Evolutionary conservation across 78 protist species (phyloP).

Genomic region (Isochrysis galbana): DNA sequence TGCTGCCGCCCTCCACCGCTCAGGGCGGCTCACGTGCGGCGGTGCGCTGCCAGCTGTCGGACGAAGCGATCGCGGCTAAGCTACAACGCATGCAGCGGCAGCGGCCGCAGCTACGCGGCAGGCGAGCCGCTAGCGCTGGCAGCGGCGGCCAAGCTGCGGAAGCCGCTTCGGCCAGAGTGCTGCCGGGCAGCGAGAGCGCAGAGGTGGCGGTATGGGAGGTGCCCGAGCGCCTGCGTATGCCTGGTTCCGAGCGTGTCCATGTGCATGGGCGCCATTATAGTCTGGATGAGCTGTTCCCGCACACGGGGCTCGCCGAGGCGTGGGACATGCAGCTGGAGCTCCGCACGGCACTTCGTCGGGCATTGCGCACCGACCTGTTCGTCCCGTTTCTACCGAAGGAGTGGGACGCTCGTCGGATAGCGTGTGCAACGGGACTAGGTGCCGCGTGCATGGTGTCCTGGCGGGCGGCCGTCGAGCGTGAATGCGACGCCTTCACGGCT

Average conservation of each 20-base stretch:
- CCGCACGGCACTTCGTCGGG: background rate
- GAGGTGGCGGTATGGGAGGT: conserved; percentile 7
- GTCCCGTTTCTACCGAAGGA: background rate
- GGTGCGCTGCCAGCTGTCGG: too few species aligned
- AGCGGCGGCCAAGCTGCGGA: too few species aligned
- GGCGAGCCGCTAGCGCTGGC: too few species aligned
- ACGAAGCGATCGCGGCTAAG: too few species aligned
- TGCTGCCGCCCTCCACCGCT: too few species aligned
- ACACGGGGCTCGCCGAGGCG: background rate
- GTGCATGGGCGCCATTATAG: background rate
- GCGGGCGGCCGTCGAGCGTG: background rate
- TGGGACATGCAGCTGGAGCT: background rate
- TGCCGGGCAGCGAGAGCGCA: too few species aligned
- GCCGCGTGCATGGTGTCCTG: background rate
- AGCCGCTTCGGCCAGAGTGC: too few species aligned
- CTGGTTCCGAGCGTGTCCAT: background rate
- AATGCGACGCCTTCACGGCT: background rate
- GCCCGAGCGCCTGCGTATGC: background rate
- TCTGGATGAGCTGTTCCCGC: background rate
- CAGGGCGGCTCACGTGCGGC: too few species aligned
- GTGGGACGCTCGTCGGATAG: background rate
- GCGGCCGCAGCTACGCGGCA: too few species aligned
- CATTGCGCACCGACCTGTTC: background rate
- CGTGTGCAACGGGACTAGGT: background rate
- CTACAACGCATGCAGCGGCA: too few species aligned